A percentile compares a stretch with the other conserved stretches of the same genome.
Evolutionary conservation across 1,284 basidiomycete species (phyloP).

Genomic region (Ganoderma boninense): DNA sequence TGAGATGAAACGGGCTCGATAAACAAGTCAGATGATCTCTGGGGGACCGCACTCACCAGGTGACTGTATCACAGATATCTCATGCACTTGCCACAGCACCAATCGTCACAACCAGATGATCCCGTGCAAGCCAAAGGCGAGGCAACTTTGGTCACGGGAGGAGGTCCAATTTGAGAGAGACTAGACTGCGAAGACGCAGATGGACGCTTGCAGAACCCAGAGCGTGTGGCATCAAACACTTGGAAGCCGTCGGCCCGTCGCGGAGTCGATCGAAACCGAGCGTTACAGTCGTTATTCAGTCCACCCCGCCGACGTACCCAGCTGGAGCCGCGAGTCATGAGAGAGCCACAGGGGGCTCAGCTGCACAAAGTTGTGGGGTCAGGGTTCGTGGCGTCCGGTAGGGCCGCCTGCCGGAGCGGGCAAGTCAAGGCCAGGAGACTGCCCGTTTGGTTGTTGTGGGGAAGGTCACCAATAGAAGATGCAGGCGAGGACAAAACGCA

Average conservation of each 20-base stretch:
- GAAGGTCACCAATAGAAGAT: neutral
- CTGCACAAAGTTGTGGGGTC: conserved; percentile 4
- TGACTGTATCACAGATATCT: neutral
- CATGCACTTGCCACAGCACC: neutral
- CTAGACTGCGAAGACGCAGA: neutral
- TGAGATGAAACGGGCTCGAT: neutral
- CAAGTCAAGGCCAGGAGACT: neutral
- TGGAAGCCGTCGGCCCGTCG: neutral
- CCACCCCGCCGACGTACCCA: neutral
- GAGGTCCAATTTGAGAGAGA: too few relatives aligned
- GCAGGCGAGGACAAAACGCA: neutral
- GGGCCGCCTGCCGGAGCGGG: neutral
- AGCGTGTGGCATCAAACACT: neutral
- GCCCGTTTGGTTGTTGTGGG: neutral
- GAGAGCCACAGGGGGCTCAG: neutral
- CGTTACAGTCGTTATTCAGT: conserved; percentile 9
- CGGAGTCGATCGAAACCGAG: conserved; percentile 3
- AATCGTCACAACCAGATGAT: too few relatives aligned
- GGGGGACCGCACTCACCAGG: neutral
- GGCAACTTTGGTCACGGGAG: neutral
- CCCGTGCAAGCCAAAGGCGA: neutral
- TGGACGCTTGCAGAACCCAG: neutral
- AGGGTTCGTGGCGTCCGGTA: conserved; percentile 4
- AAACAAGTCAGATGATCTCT: neutral
- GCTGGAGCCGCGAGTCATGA: neutral